Base-by-base conservation (phyloP, 345 rosid species). In the Raphanus raphanistrum region DNA sequence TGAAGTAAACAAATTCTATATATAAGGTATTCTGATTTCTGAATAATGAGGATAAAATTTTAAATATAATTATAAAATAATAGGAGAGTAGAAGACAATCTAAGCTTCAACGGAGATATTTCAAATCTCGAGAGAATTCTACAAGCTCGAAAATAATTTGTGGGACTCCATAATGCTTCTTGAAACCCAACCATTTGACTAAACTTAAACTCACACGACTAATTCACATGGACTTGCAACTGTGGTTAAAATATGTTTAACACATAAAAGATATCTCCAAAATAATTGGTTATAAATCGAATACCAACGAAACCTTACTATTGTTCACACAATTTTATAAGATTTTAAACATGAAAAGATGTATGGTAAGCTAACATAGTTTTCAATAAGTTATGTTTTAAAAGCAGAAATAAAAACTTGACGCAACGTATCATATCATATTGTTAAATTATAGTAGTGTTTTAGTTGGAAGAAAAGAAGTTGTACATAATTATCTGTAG, bases 121-220 rank as follows among this genome's bases (percentile, higher is more conserved):
- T 32, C 6, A 54, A 4, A 52, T 70, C 16, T 76, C 35, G 11
- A 54, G 35, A 55, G 76, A 55, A 63, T 38, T 70, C 64, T 3
- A 52, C 64, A 59, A 61, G 27, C 35, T 60, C 64, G 8, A 7
- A 10, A 63, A 27, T 36, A 48, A 76, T 63, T 62, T 54, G 33
- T 63, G 63, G 80, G 68, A 76, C 68, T 76, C 55, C 21, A 48
- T 67, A 67, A 66, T 67, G 73, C 73, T 61, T 62, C 74, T 76
- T 70, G 32, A 70, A 52, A 33, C 58, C 43, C 69, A 76, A 70
- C 55, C 41, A 28, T 52, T 61, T 60, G 63, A 45, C 54, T 13
- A 60, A 25, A 67, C 32, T 65, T 25, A n/a, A 50, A 50, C 57
- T 50, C 45, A 31, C 57, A 65, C 36, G 28, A 66, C 72, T 66